Percentiles rank a stretch among this genome's conserved stretches.
These are phyloP conservation scores for Diospyros kaki DNA, from an alignment of 148 eudicot genomes.

Conservation along the genomic window DNA sequence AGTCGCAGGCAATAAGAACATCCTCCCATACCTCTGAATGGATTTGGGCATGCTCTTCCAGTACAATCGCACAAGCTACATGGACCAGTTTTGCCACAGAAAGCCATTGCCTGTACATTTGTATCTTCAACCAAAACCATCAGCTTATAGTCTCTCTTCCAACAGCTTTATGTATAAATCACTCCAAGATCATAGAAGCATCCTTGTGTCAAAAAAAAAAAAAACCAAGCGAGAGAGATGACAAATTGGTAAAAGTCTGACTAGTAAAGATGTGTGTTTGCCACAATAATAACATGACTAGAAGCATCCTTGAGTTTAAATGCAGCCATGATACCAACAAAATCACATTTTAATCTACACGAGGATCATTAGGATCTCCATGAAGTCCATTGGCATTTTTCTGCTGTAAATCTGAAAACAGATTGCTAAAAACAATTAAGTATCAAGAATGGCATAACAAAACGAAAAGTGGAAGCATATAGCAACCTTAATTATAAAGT, in stretches of 20 bases:
- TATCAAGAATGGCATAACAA: conserved; percentile 5
- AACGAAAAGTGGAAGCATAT: background rate
- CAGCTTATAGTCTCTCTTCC: background rate
- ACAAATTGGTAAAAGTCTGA: conserved; percentile 1
- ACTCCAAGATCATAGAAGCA: background rate
- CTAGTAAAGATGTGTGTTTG: conserved; percentile 81
- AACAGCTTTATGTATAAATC: background rate
- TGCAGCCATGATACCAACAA: conserved; percentile 87
- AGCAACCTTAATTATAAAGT: background rate
- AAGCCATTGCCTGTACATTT: too few species aligned
- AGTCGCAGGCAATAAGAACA: too few species aligned
- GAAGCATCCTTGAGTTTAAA: conserved; percentile 65
- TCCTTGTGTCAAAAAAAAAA: background rate
- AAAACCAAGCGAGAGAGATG: background rate
- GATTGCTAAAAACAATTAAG: background rate
- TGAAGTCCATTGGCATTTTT: conserved; percentile 31
- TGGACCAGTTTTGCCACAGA: too few species aligned
- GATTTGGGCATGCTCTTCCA: too few species aligned
- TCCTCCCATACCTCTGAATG: too few species aligned
- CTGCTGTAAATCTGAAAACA: conserved; percentile 27
- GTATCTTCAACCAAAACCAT: background rate
- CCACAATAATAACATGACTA: conserved; percentile 56
- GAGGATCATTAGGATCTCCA: conserved; percentile 87
- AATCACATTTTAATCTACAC: conserved; percentile 90
- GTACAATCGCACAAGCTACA: too few species aligned